phyloP scores from a whole-genome alignment of 306 rosid species.

The Dalbergia oliveri region DNA sequence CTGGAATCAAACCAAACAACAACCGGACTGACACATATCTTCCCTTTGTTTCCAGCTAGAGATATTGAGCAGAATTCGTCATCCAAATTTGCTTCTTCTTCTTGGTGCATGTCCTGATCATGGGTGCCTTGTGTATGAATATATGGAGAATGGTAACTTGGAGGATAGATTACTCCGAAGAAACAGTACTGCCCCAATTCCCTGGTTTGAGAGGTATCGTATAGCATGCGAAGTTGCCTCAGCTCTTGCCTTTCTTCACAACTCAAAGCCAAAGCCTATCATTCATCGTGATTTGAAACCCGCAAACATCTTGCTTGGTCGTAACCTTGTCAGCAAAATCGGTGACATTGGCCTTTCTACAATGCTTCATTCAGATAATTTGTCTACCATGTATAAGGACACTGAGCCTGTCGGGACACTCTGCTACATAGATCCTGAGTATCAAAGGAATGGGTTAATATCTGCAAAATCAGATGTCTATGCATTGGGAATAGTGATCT shows the following conservation, averaged over 20 bases:
- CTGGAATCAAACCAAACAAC: constrained; percentile 25
- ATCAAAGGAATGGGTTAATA: constrained; percentile 79
- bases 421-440: constrained; percentile 95
- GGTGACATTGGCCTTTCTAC: constrained; percentile 94
- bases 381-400: constrained; percentile 63
- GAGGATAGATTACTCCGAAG: constrained; percentile 77
- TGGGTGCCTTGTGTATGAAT: constrained; percentile 89
- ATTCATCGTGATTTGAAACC: constrained; percentile 98
- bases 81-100: constrained; percentile 96
- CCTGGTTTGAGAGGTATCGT: constrained; percentile 91
- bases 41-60: constrained; percentile 69
- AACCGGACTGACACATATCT: constrained; percentile 35
- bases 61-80: constrained; percentile 83
- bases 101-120: constrained; percentile 89
- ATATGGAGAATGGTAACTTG: constrained; percentile 94
- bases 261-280: constrained; percentile 85
- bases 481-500: constrained; percentile 91
- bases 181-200: constrained; percentile 68
- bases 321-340: constrained; percentile 85
- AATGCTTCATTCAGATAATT: constrained; percentile 66
- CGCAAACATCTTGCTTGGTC: constrained; percentile 90
- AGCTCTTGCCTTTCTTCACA: constrained; percentile 88
- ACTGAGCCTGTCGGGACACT: constrained; percentile 86
- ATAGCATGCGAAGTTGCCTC: constrained; percentile 99
- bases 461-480: constrained; percentile 91